These are phyloP conservation scores for Xerocomus brunneocitrinus DNA, from an alignment of 768 basidiomycete species.

Conservation along the genomic window DNA sequence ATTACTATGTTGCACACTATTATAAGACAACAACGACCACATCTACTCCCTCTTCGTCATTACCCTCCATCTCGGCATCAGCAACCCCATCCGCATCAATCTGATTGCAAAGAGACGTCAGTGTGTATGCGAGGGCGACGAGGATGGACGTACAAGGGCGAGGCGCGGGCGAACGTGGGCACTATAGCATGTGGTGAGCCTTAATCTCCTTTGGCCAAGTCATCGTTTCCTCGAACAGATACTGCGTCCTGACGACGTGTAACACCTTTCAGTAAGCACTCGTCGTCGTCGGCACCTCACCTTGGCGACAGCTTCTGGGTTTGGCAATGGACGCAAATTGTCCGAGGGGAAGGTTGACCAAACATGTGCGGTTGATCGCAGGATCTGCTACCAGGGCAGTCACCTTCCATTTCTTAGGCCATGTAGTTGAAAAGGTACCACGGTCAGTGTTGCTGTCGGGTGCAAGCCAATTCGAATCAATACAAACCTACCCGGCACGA, in stretches of 20 bases:
- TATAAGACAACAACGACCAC: too few relatives aligned
- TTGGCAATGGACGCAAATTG: conserved; percentile 62
- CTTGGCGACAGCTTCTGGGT: conserved; percentile 59
- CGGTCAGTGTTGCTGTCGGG: conserved; percentile 10
- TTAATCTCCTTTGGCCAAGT: conserved; percentile 52
- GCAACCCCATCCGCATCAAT: too few relatives aligned
- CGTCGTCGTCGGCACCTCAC: conserved; percentile 29
- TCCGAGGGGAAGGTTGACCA: conserved; percentile 39
- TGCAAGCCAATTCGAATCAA: not conserved
- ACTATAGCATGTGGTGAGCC: not conserved
- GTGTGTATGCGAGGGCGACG: too few relatives aligned
- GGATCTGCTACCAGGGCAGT: conserved; percentile 20
- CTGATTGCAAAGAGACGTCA: too few relatives aligned
- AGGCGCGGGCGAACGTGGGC: too few relatives aligned
- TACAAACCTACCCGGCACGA: not conserved
- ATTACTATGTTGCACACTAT: too few relatives aligned
- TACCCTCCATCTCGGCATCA: too few relatives aligned
- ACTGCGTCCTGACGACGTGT: conserved; percentile 64
- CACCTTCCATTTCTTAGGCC: conserved; percentile 10
- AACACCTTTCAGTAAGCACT: not conserved
- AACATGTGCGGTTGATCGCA: not conserved
- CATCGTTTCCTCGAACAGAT: conserved; percentile 57
- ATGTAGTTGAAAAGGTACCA: conserved; percentile 15
- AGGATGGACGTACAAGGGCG: too few relatives aligned
- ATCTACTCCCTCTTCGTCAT: too few relatives aligned